Percentiles rank a stretch among this genome's conserved stretches.
These are phyloP conservation scores for Cladosporium sphaerospermum DNA, from an alignment of 2,329 filamentous ascomycete genomes.

Conservation along the genomic window DNA sequence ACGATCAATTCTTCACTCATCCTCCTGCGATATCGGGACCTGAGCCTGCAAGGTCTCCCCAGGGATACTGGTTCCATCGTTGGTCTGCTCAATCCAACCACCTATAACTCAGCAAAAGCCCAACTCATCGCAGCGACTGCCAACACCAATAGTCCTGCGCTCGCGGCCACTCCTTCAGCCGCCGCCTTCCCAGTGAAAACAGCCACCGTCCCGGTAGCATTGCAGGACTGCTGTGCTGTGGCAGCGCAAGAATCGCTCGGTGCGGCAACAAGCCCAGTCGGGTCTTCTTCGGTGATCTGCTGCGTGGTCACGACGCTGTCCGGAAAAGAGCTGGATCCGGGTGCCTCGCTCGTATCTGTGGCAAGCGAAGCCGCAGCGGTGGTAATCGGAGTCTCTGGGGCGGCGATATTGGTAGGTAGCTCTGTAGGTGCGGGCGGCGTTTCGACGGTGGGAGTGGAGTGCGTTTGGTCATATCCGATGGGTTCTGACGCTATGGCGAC, in stretches of 20 bases:
- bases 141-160: not conserved
- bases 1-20: too few relatives aligned
- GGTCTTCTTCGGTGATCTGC: not conserved
- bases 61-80: too few relatives aligned
- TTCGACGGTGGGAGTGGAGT: slow-evolving; percentile 1
- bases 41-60: too few relatives aligned
- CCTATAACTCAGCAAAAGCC: slow-evolving; percentile 2
- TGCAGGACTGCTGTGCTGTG: not conserved
- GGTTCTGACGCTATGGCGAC: not conserved
- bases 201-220: not conserved
- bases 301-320: not conserved
- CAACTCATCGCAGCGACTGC: not conserved
- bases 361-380: not conserved
- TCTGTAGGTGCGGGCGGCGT: not conserved
- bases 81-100: not conserved
- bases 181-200: not conserved
- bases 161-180: not conserved
- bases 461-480: not conserved
- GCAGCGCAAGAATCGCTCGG: not conserved
- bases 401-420: not conserved
- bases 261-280: slow-evolving; percentile 1
- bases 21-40: too few relatives aligned
- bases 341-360: not conserved
- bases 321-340: not conserved
- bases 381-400: not conserved